Conservation (phyloP, 768 basidiomycete genomes). For the Piloderma croceum region DNA sequence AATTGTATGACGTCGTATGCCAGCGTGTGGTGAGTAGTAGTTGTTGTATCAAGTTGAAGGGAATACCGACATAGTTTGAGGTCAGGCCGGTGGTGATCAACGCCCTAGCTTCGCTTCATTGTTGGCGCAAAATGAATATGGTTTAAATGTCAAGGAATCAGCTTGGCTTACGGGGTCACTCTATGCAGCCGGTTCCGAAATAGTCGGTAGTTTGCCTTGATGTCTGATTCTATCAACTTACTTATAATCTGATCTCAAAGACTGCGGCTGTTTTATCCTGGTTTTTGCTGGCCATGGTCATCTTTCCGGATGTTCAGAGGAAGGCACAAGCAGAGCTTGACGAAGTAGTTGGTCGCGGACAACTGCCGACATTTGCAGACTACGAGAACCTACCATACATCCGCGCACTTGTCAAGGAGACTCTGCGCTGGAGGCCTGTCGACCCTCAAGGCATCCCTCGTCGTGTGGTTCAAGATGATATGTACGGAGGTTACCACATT, state of each 20-base stretch:
- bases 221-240: too few species aligned
- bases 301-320: slow-evolving; percentile 29
- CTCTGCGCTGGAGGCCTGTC: slow-evolving; percentile 28
- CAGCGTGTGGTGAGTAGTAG: too few species aligned
- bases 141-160: slow-evolving; percentile 8
- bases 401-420: slow-evolving; percentile 30
- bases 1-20: too few species aligned
- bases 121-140: slow-evolving; percentile 8
- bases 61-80: too few species aligned
- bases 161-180: slow-evolving; percentile 13
- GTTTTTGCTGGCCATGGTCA: slow-evolving; percentile 32
- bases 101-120: slow-evolving; percentile 7
- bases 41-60: too few species aligned
- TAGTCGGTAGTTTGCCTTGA: too few species aligned
- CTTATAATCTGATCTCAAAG: too few species aligned
- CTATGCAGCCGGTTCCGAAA: too few species aligned
- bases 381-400: slow-evolving; percentile 28
- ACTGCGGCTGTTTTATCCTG: slow-evolving; percentile 24
- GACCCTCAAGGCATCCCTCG: slow-evolving; percentile 28
- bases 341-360: slow-evolving; percentile 23
- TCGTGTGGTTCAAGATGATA: slow-evolving; percentile 4
- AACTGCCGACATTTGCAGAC: slow-evolving; percentile 32
- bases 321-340: slow-evolving; percentile 36
- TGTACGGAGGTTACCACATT: slow-evolving; percentile 7
- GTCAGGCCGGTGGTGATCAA: slow-evolving; percentile 5